Base-by-base conservation (phyloP, 176 grass and related monocot species). In the Aechmea fasciata region DNA sequence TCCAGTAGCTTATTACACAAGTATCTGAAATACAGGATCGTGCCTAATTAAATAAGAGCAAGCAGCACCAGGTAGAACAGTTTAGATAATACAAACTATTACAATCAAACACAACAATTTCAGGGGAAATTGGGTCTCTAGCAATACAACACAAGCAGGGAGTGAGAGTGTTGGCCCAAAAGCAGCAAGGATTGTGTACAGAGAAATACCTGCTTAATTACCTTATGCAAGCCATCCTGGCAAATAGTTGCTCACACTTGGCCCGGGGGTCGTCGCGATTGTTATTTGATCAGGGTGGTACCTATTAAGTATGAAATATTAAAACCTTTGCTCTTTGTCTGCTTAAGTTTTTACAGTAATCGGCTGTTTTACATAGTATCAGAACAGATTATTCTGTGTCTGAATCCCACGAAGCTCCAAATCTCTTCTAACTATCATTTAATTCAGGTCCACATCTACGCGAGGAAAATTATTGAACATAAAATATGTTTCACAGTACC, bases 221-320 rank as follows among this genome's bases (percentile, higher is more conserved):
- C 11, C 17, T 77, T 19, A 77, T 26, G 75, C 75, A 69, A 77
- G 51, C 75, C 75, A 77, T n/a, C 66, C 75, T n/a, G 75, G 66
- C 75, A 69, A 61, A 65, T 62, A 77, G 47, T 50, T 77, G 11
- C 75, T 77, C 11, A 69, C 75, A 28, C 75, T 77, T 69, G 66
- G 65, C 41, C 75, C 75, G 11, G 75, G 66, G 0, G 75, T n/a
- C 69, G 73, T 50, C 12, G 63, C 75, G 10, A 77, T 68, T n/a
- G 75, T 53, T 48, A 69, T 77, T 61, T 69, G 75, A 50, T 77
- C 75, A 10, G 75, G 75, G 55, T 61, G 66, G 13, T 69, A 69
- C 52, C 75, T 77, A 9, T 49, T 19, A 63, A 18, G 1, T 49
- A 63, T 13, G 17, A 49, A 61, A 3, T 7, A 61, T 13, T 1